These are phyloP conservation scores for Penicillium sp. DNA, from an alignment of 2,329 filamentous ascomycete genomes.

Conservation along the genomic window DNA sequence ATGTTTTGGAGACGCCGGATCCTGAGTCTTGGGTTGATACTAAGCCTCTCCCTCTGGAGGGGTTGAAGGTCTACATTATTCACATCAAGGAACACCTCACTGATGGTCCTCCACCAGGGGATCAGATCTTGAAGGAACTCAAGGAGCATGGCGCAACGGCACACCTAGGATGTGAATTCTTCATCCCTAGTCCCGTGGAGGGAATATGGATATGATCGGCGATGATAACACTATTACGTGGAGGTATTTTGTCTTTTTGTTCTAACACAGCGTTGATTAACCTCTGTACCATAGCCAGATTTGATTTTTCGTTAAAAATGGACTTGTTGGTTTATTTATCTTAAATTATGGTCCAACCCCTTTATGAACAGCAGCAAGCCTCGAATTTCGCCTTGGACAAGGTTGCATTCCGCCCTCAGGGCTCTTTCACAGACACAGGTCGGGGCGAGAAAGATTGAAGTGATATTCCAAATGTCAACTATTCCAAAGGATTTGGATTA, in stretches of 20 bases:
- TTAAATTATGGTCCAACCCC: neutral
- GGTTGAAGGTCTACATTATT: slow-evolving; percentile 81
- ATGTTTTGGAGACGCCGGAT: slow-evolving; percentile 14
- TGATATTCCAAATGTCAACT: no score
- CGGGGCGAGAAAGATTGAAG: no score
- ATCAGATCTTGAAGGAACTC: slow-evolving; percentile 72
- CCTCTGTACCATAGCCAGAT: slow-evolving; percentile 1
- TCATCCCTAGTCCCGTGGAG: slow-evolving; percentile 69
- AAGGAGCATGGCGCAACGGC: slow-evolving; percentile 64
- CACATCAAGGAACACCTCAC: slow-evolving; percentile 86
- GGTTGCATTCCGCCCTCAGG: no score
- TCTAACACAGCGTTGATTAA: neutral
- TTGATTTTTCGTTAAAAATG: neutral
- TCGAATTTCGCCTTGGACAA: no score
- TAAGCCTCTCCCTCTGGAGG: slow-evolving; percentile 59
- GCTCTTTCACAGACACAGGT: no score
- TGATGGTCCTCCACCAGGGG: slow-evolving; percentile 66
- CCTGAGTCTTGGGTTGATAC: slow-evolving; percentile 17
- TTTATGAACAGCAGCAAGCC: neutral
- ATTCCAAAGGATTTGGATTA: neutral
- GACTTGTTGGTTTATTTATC: neutral
- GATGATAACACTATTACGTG: neutral
- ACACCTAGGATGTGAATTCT: slow-evolving; percentile 76
- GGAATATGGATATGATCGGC: slow-evolving; percentile 44
- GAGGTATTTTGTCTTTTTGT: neutral